Conservation (phyloP, 805 yeast species). For the Grigorovia yakushimaensis region DNA sequence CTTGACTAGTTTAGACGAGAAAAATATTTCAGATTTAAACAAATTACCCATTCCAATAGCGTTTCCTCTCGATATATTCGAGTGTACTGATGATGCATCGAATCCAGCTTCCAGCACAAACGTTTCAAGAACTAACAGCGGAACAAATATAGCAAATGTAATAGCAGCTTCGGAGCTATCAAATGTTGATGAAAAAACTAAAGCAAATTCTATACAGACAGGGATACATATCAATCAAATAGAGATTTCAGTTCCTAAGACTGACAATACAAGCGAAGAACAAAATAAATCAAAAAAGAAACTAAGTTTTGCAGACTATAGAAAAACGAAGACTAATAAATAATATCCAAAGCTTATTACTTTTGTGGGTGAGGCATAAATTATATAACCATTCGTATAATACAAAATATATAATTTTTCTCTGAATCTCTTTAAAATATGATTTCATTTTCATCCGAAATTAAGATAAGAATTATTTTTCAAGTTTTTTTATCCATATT, state of each 20-base stretch:
- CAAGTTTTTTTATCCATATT: no score
- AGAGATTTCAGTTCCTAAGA: background rate
- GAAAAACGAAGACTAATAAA: slow-evolving; percentile 18
- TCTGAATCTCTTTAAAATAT: background rate
- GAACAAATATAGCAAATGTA: background rate
- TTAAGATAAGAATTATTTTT: no score
- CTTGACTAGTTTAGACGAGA: slow-evolving; percentile 15
- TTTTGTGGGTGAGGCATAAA: background rate
- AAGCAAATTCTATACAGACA: background rate
- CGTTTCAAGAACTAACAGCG: background rate
- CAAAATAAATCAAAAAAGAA: slow-evolving; percentile 19
- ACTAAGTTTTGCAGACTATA: slow-evolving; percentile 30
- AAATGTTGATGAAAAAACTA: background rate
- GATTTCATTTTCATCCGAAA: background rate
- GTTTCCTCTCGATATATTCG: slow-evolving; percentile 2
- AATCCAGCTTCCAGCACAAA: background rate
- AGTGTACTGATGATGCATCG: background rate
- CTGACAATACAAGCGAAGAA: background rate
- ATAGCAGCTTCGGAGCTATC: background rate
- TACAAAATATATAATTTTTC: no score
- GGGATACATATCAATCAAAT: slow-evolving; percentile 1
- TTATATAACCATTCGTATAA: no score
- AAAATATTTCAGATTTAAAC: slow-evolving; percentile 14
- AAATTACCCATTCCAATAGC: slow-evolving; percentile 19
- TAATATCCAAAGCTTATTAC: background rate